Evolutionary conservation across 2,329 filamentous ascomycete species (phyloP).

Genomic region (Plectosphaerella sp.): DNA sequence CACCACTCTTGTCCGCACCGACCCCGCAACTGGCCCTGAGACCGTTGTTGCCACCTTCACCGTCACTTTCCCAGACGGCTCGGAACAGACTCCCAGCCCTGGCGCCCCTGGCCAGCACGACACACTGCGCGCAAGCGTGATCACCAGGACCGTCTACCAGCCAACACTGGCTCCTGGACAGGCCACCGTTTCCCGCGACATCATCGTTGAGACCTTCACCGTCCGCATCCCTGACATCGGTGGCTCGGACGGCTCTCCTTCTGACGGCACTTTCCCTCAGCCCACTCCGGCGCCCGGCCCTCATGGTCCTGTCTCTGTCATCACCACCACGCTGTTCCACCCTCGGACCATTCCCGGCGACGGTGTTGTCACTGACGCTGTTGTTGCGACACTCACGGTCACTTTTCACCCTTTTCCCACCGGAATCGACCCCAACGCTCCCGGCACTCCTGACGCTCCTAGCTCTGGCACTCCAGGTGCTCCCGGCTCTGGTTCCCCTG

Average conservation of each 20-base stretch:
- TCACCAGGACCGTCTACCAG: constrained; percentile 3
- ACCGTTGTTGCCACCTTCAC: constrained; percentile 8
- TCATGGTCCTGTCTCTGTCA: constrained; percentile 1
- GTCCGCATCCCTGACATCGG: background rate
- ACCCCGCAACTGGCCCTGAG: background rate
- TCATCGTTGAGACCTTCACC: constrained; percentile 1
- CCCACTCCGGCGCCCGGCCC: background rate
- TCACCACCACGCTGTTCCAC: constrained; percentile 11
- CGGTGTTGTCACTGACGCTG: constrained; percentile 5
- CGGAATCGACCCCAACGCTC: background rate
- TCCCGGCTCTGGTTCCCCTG: no score
- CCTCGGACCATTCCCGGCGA: constrained; percentile 3
- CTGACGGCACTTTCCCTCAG: background rate
- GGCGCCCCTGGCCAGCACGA: background rate
- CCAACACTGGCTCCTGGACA: background rate
- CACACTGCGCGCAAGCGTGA: background rate
- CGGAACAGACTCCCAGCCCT: background rate
- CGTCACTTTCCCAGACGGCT: constrained; percentile 3
- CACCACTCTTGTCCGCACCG: constrained; percentile 4
- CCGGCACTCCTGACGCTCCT: background rate
- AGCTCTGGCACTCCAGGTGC: background rate
- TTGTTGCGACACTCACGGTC: constrained; percentile 20
- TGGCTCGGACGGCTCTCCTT: background rate
- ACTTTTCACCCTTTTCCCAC: constrained; percentile 10
- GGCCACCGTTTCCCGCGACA: background rate